phyloP scores from a whole-genome alignment of 2,329 filamentous ascomycete genomes.

The Claviceps cyperi region DNA sequence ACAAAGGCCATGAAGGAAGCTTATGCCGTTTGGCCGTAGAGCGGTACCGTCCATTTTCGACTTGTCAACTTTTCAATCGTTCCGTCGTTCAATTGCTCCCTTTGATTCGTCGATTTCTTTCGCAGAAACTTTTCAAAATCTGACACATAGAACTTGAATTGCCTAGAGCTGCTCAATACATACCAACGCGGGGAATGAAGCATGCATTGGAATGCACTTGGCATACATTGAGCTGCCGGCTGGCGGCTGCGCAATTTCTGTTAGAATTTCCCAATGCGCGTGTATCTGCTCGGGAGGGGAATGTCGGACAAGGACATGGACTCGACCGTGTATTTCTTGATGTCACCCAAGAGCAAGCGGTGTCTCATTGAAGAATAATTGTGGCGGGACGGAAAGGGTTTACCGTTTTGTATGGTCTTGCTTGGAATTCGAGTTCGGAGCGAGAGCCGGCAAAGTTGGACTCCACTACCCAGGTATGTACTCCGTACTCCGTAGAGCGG shows the following conservation, averaged over 20 bases:
- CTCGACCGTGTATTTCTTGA: constrained; percentile 19
- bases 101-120: too few species aligned
- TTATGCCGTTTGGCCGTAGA: constrained; percentile 34
- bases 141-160: too few species aligned
- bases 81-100: too few species aligned
- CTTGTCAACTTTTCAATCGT: too few species aligned
- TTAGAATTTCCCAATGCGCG: constrained; percentile 24
- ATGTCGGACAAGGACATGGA: constrained; percentile 24
- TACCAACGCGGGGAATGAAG: constrained; percentile 8
- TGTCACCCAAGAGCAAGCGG: constrained; percentile 16
- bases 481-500: too few species aligned
- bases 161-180: neutral
- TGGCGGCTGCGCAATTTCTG: constrained; percentile 37
- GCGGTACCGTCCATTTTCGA: neutral
- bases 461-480: too few species aligned
- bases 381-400: neutral
- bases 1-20: constrained; percentile 30
- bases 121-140: too few species aligned
- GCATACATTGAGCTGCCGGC: constrained; percentile 40
- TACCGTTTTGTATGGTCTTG: neutral
- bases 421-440: too few species aligned
- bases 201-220: constrained; percentile 42
- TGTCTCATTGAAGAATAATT: constrained; percentile 15
- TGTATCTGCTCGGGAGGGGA: constrained; percentile 16
- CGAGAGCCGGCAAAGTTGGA: too few species aligned